phyloP scores from a whole-genome alignment of 1,284 basidiomycete genomes.

The Thecaphora thlaspeos region DNA sequence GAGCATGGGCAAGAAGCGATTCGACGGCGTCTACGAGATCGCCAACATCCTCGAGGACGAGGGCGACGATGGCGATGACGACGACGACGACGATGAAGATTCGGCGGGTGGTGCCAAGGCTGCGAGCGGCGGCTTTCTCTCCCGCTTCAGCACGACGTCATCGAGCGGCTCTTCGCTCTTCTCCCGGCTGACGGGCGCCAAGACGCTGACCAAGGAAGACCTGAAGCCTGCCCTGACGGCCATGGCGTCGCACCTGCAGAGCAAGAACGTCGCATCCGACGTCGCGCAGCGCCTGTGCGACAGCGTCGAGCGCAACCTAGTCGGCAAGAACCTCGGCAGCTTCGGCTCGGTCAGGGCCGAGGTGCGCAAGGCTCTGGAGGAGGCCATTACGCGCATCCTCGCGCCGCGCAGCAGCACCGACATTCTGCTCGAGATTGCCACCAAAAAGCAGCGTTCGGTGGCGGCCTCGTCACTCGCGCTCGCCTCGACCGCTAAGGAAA shows the following conservation, averaged over 20 bases:
- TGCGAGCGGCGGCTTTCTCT: constrained; percentile 62
- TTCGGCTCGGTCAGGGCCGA: constrained; percentile 70
- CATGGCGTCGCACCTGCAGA: constrained; percentile 97
- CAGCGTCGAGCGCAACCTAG: constrained; percentile 79
- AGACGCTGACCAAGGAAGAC: constrained; percentile 77
- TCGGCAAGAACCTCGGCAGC: constrained; percentile 67
- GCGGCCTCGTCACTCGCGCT: constrained; percentile 29
- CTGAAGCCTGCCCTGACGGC: constrained; percentile 82
- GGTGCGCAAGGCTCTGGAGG: constrained; percentile 78
- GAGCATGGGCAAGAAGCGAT: constrained; percentile 77
- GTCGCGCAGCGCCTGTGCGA: constrained; percentile 93
- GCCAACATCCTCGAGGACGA: constrained; percentile 69
- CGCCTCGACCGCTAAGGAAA: constrained; percentile 55
- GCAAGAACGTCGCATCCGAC: constrained; percentile 96
- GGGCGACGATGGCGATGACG: constrained; percentile 54
- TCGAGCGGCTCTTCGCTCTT: constrained; percentile 33
- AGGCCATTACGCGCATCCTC: constrained; percentile 84
- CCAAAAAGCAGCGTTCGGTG: constrained; percentile 58
- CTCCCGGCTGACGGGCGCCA: constrained; percentile 67
- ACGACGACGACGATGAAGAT: constrained; percentile 20
- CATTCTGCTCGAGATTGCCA: constrained; percentile 71
- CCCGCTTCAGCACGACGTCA: constrained; percentile 61
- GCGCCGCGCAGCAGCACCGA: constrained; percentile 97
- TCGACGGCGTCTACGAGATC: constrained; percentile 86
- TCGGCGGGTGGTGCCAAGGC: constrained; percentile 13